These are phyloP conservation scores for Gracilaria caudata DNA, from an alignment of 23 red algal genomes.

Conservation along the genomic window DNA sequence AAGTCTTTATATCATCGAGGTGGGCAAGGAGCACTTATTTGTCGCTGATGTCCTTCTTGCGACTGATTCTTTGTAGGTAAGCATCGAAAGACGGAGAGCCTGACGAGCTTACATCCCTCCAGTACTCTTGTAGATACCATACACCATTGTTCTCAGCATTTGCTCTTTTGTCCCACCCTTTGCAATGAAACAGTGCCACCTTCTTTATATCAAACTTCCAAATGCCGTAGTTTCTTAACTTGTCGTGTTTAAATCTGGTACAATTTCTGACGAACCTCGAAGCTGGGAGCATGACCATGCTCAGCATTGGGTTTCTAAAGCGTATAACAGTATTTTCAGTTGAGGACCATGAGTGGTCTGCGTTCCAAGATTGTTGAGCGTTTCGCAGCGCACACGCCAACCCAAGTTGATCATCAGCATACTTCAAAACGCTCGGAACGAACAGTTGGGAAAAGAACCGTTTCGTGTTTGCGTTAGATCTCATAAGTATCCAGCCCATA, in stretches of 20 bases:
- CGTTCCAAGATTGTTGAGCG: neutral
- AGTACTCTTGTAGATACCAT: constrained; percentile 34
- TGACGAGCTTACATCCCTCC: neutral
- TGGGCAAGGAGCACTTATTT: no score
- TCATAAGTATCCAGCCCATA: constrained; percentile 46
- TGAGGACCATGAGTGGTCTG: neutral
- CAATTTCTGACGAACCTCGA: constrained; percentile 36
- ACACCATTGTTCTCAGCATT: constrained; percentile 54
- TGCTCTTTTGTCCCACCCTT: constrained; percentile 20
- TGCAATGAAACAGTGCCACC: constrained; percentile 52
- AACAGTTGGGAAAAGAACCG: constrained; percentile 15
- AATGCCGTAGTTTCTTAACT: constrained; percentile 31
- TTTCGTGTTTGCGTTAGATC: constrained; percentile 6
- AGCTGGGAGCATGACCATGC: constrained; percentile 17
- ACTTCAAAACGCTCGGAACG: constrained; percentile 21
- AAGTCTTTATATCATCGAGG: no score
- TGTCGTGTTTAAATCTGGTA: constrained; percentile 33
- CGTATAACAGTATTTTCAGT: neutral
- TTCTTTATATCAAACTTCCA: constrained; percentile 18
- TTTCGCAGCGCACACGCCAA: constrained; percentile 12
- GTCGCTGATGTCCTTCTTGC: neutral
- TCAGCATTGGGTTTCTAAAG: constrained; percentile 10
- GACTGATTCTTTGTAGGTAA: neutral
- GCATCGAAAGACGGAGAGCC: neutral
- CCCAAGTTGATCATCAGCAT: constrained; percentile 46